Percentiles rank a stretch among this genome's conserved stretches.
phyloP scores from a whole-genome alignment of 257 asterid genomes.

The Primulina eburnea region DNA sequence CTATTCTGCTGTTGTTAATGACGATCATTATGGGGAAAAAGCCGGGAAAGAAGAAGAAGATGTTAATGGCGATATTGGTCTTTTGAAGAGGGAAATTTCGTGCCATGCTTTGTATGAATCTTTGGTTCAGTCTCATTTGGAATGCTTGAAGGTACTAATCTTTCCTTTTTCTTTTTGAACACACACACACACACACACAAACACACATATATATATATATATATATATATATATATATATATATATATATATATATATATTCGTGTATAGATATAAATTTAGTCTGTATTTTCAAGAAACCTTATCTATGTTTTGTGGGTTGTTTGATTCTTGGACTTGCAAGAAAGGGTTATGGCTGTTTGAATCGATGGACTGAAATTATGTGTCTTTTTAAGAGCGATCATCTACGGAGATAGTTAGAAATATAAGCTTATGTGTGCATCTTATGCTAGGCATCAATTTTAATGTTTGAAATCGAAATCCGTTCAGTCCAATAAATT shows the following conservation, averaged over 20 bases:
- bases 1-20: constrained; percentile 20
- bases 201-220: neutral
- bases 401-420: too few relatives aligned
- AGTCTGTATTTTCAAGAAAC: too few relatives aligned
- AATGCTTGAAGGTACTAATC: constrained; percentile 38
- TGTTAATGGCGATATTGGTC: neutral
- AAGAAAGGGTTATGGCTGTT: neutral
- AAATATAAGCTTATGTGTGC: too few relatives aligned
- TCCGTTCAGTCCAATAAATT: too few relatives aligned
- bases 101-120: constrained; percentile 35
- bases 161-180: neutral
- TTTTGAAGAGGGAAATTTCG: constrained; percentile 37
- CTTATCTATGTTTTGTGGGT: neutral
- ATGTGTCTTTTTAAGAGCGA: too few relatives aligned
- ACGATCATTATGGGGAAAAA: constrained; percentile 7
- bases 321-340: too few relatives aligned
- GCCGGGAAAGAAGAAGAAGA: constrained; percentile 11
- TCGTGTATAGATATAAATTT: neutral
- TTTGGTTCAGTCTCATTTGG: constrained; percentile 40
- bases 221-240: neutral
- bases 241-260: neutral
- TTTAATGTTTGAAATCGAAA: too few relatives aligned
- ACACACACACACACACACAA: too few relatives aligned
- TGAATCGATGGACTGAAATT: too few relatives aligned
- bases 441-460: too few relatives aligned